Base-by-base conservation (phyloP, 139 green algal species). In the Spirogloea muscicola region DNA sequence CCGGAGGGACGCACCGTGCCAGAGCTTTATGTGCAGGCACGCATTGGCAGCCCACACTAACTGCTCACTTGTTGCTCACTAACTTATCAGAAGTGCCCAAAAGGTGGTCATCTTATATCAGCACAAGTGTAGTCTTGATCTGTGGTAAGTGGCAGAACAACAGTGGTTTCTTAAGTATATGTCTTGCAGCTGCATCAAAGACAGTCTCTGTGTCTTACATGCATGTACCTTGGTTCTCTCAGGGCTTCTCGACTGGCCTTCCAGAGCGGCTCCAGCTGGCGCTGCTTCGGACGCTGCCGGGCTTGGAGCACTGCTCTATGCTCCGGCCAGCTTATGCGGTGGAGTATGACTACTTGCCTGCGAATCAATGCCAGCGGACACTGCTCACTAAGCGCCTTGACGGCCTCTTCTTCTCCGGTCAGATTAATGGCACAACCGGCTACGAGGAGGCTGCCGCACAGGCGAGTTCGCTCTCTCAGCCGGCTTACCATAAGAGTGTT, bases 271-370 rank as follows among this genome's bases (percentile, higher is more conserved):
- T 97, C 69, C 94, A 99, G 87, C 86, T 96, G 46, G 83, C 87
- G 2, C 87, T 99, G 79, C 88, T 99, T 72, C 86, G 87, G 37
- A 96, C 91, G 18, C 86, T 99, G 58, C 92, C 94, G 1, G 94
- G 94, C 0, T 74, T 99, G 61, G 89, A 96, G 86, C 31, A 76
- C 9, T 88, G 82, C 71, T 76, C 74, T 5, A 95, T 97, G 91
- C 84, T 99, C 79, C 81, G 92, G 27, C 90, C 94, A 0, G 94
- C 93, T 0, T 99, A 99, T 64, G 93, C 92, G 3, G 94, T 99
- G 44, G 94, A 99, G 82, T 99, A 99, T 76, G 94, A 99, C 85
- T 99, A 95, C 90, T 76, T 99, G 43, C 93, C 94, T 0, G 93
- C 93, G 0, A 77, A 95, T 80, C 91, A 99, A 86, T 96, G 91